phyloP scores from a whole-genome alignment of 495 filamentous ascomycete species.

The Cairneyella variabilis region DNA sequence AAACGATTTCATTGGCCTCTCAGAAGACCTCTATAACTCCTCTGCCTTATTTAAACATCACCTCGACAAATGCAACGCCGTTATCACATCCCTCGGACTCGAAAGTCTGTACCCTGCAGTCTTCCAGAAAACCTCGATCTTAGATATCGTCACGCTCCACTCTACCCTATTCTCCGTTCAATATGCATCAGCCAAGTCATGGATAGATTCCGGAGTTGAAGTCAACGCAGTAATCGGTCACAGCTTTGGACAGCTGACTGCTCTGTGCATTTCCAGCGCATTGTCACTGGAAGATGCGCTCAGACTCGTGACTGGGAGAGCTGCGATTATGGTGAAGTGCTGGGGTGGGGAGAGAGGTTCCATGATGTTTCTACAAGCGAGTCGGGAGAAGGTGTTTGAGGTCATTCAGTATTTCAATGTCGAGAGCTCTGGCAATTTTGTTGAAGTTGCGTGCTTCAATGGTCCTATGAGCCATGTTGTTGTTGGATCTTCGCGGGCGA shows the following conservation, averaged over 20 bases:
- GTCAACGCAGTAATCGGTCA: conserved; percentile 1
- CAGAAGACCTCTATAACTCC: background rate
- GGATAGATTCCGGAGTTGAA: conserved; percentile 6
- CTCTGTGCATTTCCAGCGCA: conserved; percentile 3
- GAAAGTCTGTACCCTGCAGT: background rate
- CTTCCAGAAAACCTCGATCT: background rate
- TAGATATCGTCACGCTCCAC: conserved; percentile 9
- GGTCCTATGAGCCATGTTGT: conserved; percentile 31
- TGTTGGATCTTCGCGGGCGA: conserved; percentile 26
- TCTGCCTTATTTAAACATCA: background rate
- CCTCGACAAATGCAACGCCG: background rate
- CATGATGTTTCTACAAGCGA: conserved; percentile 36
- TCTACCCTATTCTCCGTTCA: background rate
- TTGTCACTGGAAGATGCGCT: conserved; percentile 23
- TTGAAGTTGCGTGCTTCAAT: conserved; percentile 43
- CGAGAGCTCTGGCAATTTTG: conserved; percentile 15
- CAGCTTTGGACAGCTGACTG: conserved; percentile 7
- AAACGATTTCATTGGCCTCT: background rate
- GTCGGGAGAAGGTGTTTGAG: background rate
- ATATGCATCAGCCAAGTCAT: conserved; percentile 2
- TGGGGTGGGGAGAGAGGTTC: conserved; percentile 46
- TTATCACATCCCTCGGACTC: background rate
- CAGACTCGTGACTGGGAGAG: conserved; percentile 38
- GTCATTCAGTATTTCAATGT: background rate
- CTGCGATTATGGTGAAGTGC: conserved; percentile 36